These are phyloP conservation scores for Kodamaea fukazawae DNA, from an alignment of 805 yeast genomes.

Conservation along the genomic window DNA sequence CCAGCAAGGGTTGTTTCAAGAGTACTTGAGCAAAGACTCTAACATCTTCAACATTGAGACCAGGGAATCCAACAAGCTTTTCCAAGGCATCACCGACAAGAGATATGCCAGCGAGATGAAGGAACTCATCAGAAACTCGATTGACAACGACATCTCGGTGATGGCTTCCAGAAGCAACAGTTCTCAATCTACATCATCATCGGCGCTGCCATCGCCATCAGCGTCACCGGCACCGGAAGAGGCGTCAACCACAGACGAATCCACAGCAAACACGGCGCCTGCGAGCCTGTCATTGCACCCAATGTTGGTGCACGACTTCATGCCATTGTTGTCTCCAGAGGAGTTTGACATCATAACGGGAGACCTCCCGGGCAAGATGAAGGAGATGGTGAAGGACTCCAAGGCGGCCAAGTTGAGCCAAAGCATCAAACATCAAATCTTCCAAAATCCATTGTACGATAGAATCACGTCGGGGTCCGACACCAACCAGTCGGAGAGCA, in stretches of 20 bases:
- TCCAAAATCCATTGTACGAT: constrained; percentile 40
- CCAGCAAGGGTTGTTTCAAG: constrained; percentile 30
- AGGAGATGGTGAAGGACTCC: constrained; percentile 14
- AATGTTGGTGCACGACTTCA: constrained; percentile 35
- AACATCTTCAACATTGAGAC: constrained; percentile 19
- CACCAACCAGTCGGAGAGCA: constrained; percentile 26
- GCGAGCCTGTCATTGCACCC: neutral
- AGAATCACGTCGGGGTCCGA: constrained; percentile 40
- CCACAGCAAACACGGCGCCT: constrained; percentile 1
- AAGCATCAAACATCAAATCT: constrained; percentile 37
- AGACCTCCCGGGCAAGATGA: constrained; percentile 27
- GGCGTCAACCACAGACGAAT: neutral
- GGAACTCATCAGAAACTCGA: constrained; percentile 20
- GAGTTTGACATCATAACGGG: constrained; percentile 42
- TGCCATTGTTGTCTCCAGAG: constrained; percentile 36
- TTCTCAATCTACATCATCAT: neutral
- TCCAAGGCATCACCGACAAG: constrained; percentile 24
- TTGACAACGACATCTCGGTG: neutral
- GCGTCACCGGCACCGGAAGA: constrained; percentile 6
- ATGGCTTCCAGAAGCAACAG: constrained; percentile 3
- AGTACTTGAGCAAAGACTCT: constrained; percentile 17
- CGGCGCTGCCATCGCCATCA: constrained; percentile 6
- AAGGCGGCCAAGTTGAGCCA: constrained; percentile 17
- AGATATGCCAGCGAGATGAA: constrained; percentile 32
- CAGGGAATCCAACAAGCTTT: constrained; percentile 27